phyloP scores from a whole-genome alignment of 805 yeast genomes.

The Metschnikowia borealis region DNA sequence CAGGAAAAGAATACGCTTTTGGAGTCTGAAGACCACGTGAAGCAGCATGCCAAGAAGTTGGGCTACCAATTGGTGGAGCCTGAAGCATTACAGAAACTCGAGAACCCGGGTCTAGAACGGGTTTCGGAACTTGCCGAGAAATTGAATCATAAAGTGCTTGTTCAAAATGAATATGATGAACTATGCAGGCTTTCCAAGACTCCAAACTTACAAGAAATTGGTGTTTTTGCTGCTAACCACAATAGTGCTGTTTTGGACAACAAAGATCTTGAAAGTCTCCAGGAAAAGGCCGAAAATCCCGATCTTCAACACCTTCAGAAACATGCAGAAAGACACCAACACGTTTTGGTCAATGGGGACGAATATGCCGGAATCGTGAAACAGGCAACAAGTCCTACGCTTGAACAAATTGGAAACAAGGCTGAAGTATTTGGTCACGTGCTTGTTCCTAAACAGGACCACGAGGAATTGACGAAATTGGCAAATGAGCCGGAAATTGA shows the following conservation, averaged over 20 bases:
- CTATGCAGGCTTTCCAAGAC: conserved; percentile 10
- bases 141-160: conserved; percentile 8
- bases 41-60: background rate
- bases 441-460: conserved; percentile 12
- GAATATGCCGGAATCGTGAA: conserved; percentile 9
- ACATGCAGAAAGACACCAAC: conserved; percentile 6
- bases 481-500: conserved; percentile 17
- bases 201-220: conserved; percentile 12
- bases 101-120: background rate
- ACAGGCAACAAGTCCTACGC: conserved; percentile 14
- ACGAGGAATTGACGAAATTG: conserved; percentile 14
- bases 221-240: conserved; percentile 8
- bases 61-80: conserved; percentile 1
- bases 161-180: conserved; percentile 6
- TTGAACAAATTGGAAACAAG: conserved; percentile 17
- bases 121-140: conserved; percentile 11
- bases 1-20: conserved; percentile 11
- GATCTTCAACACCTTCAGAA: conserved; percentile 9
- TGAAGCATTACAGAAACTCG: conserved; percentile 14
- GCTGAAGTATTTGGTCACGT: conserved; percentile 16
- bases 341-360: conserved; percentile 7
- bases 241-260: conserved; percentile 5
- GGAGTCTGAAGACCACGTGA: conserved; percentile 5
- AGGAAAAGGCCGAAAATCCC: conserved; percentile 11
- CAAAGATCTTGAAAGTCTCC: conserved; percentile 5